Base-by-base conservation (phyloP, 495 filamentous ascomycete species). In the Daldinia caldariorum region DNA sequence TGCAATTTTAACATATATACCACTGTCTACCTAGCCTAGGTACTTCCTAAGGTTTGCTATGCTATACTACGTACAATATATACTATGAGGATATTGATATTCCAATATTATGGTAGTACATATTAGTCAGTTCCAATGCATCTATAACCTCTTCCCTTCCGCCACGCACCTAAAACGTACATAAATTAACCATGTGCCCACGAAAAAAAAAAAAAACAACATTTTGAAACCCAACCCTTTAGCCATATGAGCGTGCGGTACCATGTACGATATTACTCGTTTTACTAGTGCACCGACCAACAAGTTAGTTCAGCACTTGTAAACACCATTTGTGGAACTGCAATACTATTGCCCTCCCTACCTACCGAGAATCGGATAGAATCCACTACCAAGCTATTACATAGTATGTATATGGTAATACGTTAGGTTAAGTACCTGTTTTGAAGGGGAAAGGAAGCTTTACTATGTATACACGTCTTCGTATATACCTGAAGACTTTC, bases 61-160 rank as follows among this genome's bases (percentile, higher is more conserved):
- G n/a, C n/a, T n/a, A n/a, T n/a, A n/a, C n/a, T n/a, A n/a, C n/a
- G n/a, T n/a, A n/a, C n/a, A n/a, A n/a, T n/a, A n/a, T n/a, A n/a
- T n/a, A n/a, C n/a, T n/a, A 58, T 50, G n/a, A 31, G 22, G 50
- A 12, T 12, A 26, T 22, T 10, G 12, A 29, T 55, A 60, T 31
- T 29, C 10, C 38, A 54, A 5, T 34, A 35, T 35, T 35, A 5
- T 35, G 31, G 43, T 47, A 47, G 43, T 47, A 47, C 43, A 53
- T 12, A 53, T 69, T 58, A 69, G 53, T 58, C 59, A 60, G 45
- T 45, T 54, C 31, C 35, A 20, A 50, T 50, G 31, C 51, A 56
- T 45, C 18, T 10, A 12, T 9, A 5, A 4, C 6, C 32, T 6
- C 49, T 8, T 34, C 22, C 6, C 7, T 65, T 39, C 18, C 31